Percentiles rank a stretch among this genome's conserved stretches.
These are phyloP conservation scores for Stagonosporopsis vannaccii DNA, from an alignment of 2,329 filamentous ascomycete species.

Conservation along the genomic window DNA sequence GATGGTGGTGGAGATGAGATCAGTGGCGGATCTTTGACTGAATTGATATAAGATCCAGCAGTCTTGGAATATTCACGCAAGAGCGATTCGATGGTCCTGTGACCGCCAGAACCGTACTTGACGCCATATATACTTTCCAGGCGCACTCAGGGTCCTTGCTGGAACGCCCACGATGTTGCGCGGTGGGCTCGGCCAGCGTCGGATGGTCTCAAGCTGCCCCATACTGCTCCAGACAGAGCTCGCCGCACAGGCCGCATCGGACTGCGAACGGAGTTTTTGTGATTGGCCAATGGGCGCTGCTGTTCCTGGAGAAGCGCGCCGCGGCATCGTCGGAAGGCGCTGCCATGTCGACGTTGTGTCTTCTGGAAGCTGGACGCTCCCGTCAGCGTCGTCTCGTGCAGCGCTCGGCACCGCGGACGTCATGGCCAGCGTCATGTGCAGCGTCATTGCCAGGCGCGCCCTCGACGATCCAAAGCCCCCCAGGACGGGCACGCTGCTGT, in stretches of 20 bases:
- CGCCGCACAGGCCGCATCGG: slow-evolving; percentile 8
- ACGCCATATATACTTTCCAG: slow-evolving; percentile 35
- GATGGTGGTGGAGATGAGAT: not conserved
- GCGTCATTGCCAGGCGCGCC: too few species aligned
- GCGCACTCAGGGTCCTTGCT: slow-evolving; percentile 17
- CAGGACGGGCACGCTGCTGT: not conserved
- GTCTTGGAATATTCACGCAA: slow-evolving; percentile 10
- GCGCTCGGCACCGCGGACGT: slow-evolving; percentile 7
- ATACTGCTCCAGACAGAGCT: slow-evolving; percentile 15
- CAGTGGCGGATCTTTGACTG: not conserved
- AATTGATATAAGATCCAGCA: not conserved
- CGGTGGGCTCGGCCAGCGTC: slow-evolving; percentile 38
- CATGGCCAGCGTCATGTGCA: slow-evolving; percentile 8
- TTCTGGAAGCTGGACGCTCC: not conserved
- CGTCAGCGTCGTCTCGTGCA: slow-evolving; percentile 7
- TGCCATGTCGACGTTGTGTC: not conserved
- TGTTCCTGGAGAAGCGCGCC: slow-evolving; percentile 8
- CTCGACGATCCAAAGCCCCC: not conserved
- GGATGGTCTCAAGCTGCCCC: slow-evolving; percentile 26
- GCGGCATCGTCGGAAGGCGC: slow-evolving; percentile 9
- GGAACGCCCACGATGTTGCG: slow-evolving; percentile 25
- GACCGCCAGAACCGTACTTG: slow-evolving; percentile 14
- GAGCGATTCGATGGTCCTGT: slow-evolving; percentile 14
- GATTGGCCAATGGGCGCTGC: slow-evolving; percentile 15
- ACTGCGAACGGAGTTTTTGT: slow-evolving; percentile 14